These are phyloP conservation scores for Lactarius hengduanensis DNA, from an alignment of 768 basidiomycete species.

Conservation along the genomic window DNA sequence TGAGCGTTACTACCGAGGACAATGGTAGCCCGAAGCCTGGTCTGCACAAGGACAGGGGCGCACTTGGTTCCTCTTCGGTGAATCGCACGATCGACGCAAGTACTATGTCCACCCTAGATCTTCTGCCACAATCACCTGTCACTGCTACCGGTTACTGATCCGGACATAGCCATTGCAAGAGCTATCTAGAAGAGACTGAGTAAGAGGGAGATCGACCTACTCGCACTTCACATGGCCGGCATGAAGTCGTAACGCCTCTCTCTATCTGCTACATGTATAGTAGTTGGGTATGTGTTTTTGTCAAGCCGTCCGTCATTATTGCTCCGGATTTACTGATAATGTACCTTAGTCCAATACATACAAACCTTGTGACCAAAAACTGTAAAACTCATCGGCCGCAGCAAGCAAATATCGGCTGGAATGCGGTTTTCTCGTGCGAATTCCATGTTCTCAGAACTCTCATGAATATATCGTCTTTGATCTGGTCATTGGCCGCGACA, in stretches of 20 bases:
- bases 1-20: neutral
- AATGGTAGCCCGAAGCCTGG: neutral
- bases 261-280: no score
- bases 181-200: neutral
- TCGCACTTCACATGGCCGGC: neutral
- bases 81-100: neutral
- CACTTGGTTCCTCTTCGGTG: neutral
- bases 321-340: no score
- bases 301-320: no score
- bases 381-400: no score
- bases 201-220: neutral
- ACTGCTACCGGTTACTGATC: neutral
- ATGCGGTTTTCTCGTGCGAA: no score
- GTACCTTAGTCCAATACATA: no score
- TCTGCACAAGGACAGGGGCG: neutral
- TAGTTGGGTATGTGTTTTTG: no score
- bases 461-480: no score
- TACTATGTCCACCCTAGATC: neutral
- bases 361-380: no score
- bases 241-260: neutral
- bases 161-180: neutral
- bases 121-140: neutral
- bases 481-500: no score
- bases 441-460: no score
- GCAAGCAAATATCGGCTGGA: no score